Evolutionary conservation across 345 rosid genomes (phyloP).

Genomic region (Acer negundo): DNA sequence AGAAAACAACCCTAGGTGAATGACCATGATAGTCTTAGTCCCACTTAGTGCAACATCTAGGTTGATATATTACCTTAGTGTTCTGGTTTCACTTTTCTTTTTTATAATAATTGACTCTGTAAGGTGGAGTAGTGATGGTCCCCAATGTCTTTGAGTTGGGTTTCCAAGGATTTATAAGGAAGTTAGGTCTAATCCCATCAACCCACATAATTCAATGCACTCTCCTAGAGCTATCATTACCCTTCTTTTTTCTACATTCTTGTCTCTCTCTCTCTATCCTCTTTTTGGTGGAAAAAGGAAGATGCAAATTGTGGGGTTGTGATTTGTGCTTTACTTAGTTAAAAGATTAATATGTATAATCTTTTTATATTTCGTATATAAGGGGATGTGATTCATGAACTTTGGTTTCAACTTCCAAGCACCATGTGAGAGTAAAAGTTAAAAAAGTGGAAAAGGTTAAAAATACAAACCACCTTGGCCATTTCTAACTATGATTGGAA

Average conservation of each 20-base stretch:
- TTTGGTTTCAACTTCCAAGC: background rate
- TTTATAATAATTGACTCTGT: constrained; percentile 12
- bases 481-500: background rate
- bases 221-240: background rate
- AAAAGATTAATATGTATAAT: background rate
- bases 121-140: constrained; percentile 17
- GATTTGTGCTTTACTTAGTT: constrained; percentile 11
- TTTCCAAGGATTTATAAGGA: background rate
- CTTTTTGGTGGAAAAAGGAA: constrained; percentile 6
- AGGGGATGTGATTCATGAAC: background rate
- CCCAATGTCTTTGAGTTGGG: background rate
- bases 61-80: background rate
- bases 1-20: constrained; percentile 7
- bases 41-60: background rate
- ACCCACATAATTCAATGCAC: constrained; percentile 18
- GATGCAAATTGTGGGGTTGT: constrained; percentile 24
- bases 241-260: background rate
- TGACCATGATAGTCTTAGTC: background rate
- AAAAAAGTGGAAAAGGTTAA: background rate
- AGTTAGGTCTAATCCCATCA: constrained; percentile 16
- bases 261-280: background rate
- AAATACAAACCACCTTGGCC: background rate
- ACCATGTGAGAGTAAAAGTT: background rate
- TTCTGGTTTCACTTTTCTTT: background rate
- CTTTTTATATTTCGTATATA: background rate